phyloP scores from a whole-genome alignment of 2,329 filamentous ascomycete genomes.

The Laburnicola sp. region DNA sequence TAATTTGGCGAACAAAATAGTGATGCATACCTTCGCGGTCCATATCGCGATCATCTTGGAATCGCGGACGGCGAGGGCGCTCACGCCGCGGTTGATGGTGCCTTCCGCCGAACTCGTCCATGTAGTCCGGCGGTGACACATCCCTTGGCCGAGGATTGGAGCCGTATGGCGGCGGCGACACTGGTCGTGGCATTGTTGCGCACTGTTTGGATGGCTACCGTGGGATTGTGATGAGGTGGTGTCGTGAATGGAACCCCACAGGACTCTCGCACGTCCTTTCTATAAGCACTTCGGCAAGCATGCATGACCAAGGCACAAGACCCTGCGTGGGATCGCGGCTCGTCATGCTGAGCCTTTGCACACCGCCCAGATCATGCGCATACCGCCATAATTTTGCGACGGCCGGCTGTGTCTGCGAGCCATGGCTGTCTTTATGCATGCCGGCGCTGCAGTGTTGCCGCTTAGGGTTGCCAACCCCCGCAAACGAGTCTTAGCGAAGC shows the following conservation, averaged over 20 bases:
- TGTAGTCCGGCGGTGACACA: conserved; percentile 4
- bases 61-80: background rate
- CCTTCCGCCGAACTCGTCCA: conserved; percentile 3
- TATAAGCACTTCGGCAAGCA: conserved; percentile 3
- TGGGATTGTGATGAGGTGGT: background rate
- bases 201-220: background rate
- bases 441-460: background rate
- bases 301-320: conserved; percentile 5
- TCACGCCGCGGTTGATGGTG: conserved; percentile 1
- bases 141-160: background rate
- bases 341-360: conserved; percentile 4
- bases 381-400: background rate
- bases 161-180: conserved; percentile 1
- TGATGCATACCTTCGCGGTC: conserved; percentile 1
- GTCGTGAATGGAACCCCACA: background rate
- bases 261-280: background rate
- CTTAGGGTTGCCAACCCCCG: background rate
- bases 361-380: conserved; percentile 6
- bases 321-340: conserved; percentile 1
- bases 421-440: conserved; percentile 6
- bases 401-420: background rate
- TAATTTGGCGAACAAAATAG: background rate
- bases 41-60: background rate
- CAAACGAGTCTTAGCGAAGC: background rate
- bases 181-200: conserved; percentile 1